These are phyloP conservation scores for Aaosphaeria arxii DNA, from an alignment of 2,329 filamentous ascomycete species.

Conservation along the genomic window DNA sequence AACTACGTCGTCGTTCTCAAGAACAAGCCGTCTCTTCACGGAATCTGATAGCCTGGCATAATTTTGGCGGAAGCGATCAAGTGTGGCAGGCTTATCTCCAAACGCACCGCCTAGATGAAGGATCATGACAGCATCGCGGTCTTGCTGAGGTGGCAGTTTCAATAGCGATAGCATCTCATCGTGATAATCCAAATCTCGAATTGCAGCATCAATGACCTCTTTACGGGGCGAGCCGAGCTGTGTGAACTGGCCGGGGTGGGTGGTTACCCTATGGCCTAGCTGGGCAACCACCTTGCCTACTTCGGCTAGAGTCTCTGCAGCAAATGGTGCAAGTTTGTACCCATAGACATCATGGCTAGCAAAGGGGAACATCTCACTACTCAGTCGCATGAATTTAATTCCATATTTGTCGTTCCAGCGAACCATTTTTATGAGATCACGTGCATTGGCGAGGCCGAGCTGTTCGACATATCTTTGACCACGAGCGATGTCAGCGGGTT, in stretches of 20 bases:
- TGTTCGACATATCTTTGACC: constrained; percentile 73
- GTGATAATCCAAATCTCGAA: constrained; percentile 85
- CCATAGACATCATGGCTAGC: constrained; percentile 85
- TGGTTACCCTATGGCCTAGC: constrained; percentile 80
- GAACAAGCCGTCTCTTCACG: constrained; percentile 76
- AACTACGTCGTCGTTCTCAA: constrained; percentile 92
- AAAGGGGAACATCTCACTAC: constrained; percentile 96
- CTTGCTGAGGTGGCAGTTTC: constrained; percentile 70
- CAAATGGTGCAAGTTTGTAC: constrained; percentile 81
- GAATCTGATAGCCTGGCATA: constrained; percentile 65
- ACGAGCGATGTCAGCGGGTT: constrained; percentile 63
- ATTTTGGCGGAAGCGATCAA: constrained; percentile 74
- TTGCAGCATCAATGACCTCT: constrained; percentile 71
- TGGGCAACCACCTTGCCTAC: constrained; percentile 74
- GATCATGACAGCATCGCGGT: constrained; percentile 91
- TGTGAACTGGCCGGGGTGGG: constrained; percentile 86
- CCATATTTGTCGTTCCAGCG: constrained; percentile 89
- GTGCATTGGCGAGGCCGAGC: constrained; percentile 76
- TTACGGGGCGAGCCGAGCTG: constrained; percentile 81
- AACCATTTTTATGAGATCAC: constrained; percentile 81
- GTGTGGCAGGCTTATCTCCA: constrained; percentile 77
- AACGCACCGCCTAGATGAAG: constrained; percentile 90
- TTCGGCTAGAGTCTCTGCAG: constrained; percentile 71
- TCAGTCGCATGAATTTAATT: constrained; percentile 89
- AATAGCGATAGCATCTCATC: constrained; percentile 79